Conservation (phyloP, 352 stramenopile species). For the Globisporangium megalacanthum region DNA sequence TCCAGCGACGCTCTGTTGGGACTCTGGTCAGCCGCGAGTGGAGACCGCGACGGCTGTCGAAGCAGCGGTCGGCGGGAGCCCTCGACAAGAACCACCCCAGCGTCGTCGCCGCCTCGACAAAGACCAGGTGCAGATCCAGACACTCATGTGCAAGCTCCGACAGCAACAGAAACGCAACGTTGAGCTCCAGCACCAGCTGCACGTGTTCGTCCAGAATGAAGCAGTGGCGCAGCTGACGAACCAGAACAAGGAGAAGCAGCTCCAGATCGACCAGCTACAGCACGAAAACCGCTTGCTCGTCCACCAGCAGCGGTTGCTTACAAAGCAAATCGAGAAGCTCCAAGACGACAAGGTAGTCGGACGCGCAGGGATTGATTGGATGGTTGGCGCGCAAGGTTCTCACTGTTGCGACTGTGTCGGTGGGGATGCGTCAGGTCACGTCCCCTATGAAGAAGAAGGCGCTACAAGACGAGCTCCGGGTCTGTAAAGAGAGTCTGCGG, state of each 20-base stretch:
- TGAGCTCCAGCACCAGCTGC: slow-evolving; percentile 41
- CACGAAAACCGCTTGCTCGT: slow-evolving; percentile 55
- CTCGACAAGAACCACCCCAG: neutral
- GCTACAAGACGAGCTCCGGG: slow-evolving; percentile 56
- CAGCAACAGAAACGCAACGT: slow-evolving; percentile 38
- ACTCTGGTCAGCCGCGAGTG: too few species aligned
- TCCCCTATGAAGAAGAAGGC: slow-evolving; percentile 41
- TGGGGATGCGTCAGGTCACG: slow-evolving; percentile 24
- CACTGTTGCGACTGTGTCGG: neutral
- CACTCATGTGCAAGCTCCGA: slow-evolving; percentile 35
- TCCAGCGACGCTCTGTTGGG: too few species aligned
- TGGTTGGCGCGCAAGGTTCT: neutral
- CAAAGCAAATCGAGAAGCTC: slow-evolving; percentile 58
- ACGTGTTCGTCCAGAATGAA: slow-evolving; percentile 46
- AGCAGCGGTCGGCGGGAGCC: neutral
- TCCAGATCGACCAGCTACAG: slow-evolving; percentile 45
- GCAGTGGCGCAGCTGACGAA: slow-evolving; percentile 57
- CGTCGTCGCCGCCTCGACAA: slow-evolving; percentile 6
- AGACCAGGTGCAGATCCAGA: slow-evolving; percentile 12
- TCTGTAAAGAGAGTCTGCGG: slow-evolving; percentile 54
- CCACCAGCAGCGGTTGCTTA: slow-evolving; percentile 44
- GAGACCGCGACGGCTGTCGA: neutral
- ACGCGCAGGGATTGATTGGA: neutral
- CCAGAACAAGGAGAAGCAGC: slow-evolving; percentile 55
- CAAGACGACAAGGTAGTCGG: slow-evolving; percentile 39